Percentiles rank a stretch among this genome's conserved stretches.
phyloP scores from a whole-genome alignment of 106 monocot species.

The Platanthera zijinensis region DNA sequence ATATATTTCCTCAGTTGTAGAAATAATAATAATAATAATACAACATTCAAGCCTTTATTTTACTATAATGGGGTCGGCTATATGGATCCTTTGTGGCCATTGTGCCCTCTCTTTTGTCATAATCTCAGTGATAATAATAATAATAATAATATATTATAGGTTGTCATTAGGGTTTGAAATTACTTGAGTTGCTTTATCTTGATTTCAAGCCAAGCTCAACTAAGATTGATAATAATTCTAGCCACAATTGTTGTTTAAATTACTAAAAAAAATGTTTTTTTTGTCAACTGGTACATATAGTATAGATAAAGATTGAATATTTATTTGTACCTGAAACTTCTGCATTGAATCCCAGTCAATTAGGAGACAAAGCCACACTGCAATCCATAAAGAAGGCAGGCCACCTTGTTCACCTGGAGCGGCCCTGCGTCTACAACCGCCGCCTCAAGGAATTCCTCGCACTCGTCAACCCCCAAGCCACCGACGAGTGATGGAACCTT shows the following conservation, averaged over 20 bases:
- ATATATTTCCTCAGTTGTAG: no score
- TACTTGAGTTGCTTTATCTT: no score
- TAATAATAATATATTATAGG: no score
- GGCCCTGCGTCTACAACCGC: constrained; percentile 51
- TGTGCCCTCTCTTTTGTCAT: no score
- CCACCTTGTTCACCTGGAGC: constrained; percentile 75
- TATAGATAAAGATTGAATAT: not conserved
- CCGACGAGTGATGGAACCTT: not conserved
- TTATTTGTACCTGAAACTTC: not conserved
- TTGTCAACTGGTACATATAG: not conserved
- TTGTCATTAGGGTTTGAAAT: no score
- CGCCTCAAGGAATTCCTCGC: constrained; percentile 67
- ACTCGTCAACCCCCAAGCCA: constrained; percentile 8
- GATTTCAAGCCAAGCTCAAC: no score
- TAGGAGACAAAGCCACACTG: constrained; percentile 61
- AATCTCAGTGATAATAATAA: no score
- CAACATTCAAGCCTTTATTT: no score
- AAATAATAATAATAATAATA: no score
- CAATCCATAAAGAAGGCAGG: constrained; percentile 58
- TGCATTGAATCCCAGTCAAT: constrained; percentile 32
- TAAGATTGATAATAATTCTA: no score
- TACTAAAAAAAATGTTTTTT: not conserved
- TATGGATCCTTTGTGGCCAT: no score
- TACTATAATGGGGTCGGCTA: no score
- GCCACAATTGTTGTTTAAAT: not conserved